These are phyloP conservation scores for Colletotrichum lupini DNA, from an alignment of 2,329 filamentous ascomycete species.

Conservation along the genomic window DNA sequence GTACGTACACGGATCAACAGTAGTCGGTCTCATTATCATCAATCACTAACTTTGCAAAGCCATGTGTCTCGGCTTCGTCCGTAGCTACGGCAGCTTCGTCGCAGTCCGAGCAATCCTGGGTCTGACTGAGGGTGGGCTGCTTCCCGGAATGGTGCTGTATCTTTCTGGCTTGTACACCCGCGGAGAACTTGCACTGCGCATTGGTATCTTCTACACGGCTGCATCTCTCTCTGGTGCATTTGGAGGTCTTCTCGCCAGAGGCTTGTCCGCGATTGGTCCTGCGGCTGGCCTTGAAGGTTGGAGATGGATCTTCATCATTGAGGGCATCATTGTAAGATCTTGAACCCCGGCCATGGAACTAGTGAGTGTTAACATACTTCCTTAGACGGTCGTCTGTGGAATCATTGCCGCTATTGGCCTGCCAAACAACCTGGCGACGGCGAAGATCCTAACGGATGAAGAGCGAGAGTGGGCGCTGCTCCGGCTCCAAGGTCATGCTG, in stretches of 20 bases:
- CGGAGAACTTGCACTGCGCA: slow-evolving; percentile 69
- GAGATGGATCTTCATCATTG: slow-evolving; percentile 73
- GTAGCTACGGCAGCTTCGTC: slow-evolving; percentile 66
- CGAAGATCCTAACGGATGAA: slow-evolving; percentile 62
- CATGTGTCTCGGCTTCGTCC: slow-evolving; percentile 66
- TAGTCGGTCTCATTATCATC: no score
- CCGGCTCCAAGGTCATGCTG: slow-evolving; percentile 53
- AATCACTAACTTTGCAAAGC: slow-evolving; percentile 37
- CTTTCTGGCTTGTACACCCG: slow-evolving; percentile 71
- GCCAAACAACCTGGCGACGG: slow-evolving; percentile 65
- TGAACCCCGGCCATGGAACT: no score
- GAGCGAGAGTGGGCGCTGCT: slow-evolving; percentile 62
- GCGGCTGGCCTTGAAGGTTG: slow-evolving; percentile 65
- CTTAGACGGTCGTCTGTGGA: slow-evolving; percentile 65
- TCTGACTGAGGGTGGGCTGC: slow-evolving; percentile 71
- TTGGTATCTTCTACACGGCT: slow-evolving; percentile 76
- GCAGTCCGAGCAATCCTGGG: slow-evolving; percentile 71
- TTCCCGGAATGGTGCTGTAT: slow-evolving; percentile 77
- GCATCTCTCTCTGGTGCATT: slow-evolving; percentile 74
- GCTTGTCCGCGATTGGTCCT: slow-evolving; percentile 68
- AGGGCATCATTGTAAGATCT: slow-evolving; percentile 61
- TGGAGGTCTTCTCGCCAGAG: slow-evolving; percentile 70
- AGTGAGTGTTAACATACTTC: background rate
- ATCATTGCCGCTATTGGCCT: slow-evolving; percentile 62
- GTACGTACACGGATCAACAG: background rate